Evolutionary conservation across 495 filamentous ascomycete genomes (phyloP), one percentile per base, ranked within the genome.

Genomic region (Hyaloscypha hepaticicola): DNA sequence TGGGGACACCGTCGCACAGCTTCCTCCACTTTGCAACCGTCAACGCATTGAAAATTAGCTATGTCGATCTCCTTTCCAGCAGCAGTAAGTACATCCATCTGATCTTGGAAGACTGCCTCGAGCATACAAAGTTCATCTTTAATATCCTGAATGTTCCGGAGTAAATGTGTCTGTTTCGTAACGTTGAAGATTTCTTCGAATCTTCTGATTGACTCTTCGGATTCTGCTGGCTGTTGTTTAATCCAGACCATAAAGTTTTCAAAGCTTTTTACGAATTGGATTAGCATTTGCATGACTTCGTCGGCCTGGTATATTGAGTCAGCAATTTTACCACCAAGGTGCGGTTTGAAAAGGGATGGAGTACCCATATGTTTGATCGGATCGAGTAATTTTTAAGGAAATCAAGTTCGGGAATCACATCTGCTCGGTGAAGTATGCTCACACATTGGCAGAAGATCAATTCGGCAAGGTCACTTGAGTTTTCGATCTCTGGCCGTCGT

Each of bases 121-220:
- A 63, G 50, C 61, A 63, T 63, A 6, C 52, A n/a, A 16, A 63
- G 52, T 56, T 63, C 61, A 49, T 63, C 61, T 34, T 57, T 63
- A 11, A 63, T 57, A 38, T 63, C 61, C 25, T 63, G 50, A 14
- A 63, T 63, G 49, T 56, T 55, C 16, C 52, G 51, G 28, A 63
- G 61, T 49, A 56, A 24, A 19, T 63, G 50, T 16, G 61, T 63
- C 28, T 63, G 51, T 21, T 63, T 5, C 2, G 50, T 55, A 19
- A 63, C 52, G 33, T 31, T 63, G 61, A 63, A 63, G 50, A 63
- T 57, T 6, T 45, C 49, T 49, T 63, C 61, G 28, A 45, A 53
- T 26, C 58, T 25, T 28, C 24, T 24, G 33, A 63, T 63, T 25
- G 50, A 56, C 22, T 56, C 51, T 22, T 63, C 61, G n/a, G 61